A percentile compares a stretch with the other conserved stretches of the same genome.
Conservation (phyloP, 1,284 basidiomycete species). For the Irpex rosettiformis region DNA sequence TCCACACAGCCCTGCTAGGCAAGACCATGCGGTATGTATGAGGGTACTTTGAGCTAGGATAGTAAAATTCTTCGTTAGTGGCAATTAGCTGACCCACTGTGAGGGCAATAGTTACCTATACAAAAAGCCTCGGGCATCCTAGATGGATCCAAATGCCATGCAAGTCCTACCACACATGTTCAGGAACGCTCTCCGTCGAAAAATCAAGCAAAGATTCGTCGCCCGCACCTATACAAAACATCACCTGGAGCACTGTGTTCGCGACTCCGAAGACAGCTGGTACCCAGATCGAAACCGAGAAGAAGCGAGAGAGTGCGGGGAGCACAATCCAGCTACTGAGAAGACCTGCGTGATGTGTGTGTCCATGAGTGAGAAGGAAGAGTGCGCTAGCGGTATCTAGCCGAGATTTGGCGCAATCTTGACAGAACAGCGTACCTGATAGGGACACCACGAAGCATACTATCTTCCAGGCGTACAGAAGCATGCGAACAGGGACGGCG, state of each 20-base stretch:
- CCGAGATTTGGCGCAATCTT: not conserved
- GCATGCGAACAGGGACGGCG: slow-evolving; percentile 18
- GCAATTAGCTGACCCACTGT: not conserved
- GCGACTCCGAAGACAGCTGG: slow-evolving; percentile 42
- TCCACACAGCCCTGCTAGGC: slow-evolving; percentile 48
- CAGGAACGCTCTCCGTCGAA: not conserved
- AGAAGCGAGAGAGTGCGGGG: slow-evolving; percentile 37
- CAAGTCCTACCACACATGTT: slow-evolving; percentile 41
- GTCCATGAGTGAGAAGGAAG: not conserved
- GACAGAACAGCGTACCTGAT: slow-evolving; percentile 21
- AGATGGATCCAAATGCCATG: slow-evolving; percentile 58
- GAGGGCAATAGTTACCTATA: slow-evolving; percentile 35
- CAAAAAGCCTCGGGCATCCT: slow-evolving; percentile 58
- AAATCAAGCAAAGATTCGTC: not conserved
- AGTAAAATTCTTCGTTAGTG: too few species aligned
- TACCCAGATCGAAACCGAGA: slow-evolving; percentile 39
- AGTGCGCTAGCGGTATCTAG: not conserved
- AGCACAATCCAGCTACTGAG: slow-evolving; percentile 45
- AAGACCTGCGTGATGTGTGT: slow-evolving; percentile 34
- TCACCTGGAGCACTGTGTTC: slow-evolving; percentile 44
- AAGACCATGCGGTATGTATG: slow-evolving; percentile 42
- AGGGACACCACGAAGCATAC: slow-evolving; percentile 31
- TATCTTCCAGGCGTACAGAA: slow-evolving; percentile 28
- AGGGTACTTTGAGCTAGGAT: slow-evolving; percentile 44
- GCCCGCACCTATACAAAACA: slow-evolving; percentile 40